phyloP scores from a whole-genome alignment of 179 eudicot genomes.

The Gypsophila paniculata region DNA sequence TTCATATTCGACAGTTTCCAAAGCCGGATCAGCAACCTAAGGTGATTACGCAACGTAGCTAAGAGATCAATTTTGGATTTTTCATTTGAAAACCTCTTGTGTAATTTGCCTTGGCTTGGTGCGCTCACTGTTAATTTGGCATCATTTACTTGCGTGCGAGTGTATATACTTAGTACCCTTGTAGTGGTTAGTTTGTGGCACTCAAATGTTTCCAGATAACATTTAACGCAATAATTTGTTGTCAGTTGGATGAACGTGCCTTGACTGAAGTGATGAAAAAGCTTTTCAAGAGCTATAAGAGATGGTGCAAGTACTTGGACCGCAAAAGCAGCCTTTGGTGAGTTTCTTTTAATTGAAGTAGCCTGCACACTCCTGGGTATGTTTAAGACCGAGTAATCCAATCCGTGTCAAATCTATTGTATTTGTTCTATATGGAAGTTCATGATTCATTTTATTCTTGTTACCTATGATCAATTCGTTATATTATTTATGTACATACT shows the following conservation, averaged over 20 bases:
- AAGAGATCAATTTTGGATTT: neutral
- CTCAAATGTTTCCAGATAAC: slow-evolving; percentile 1
- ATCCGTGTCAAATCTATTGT: neutral
- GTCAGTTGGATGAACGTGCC: slow-evolving; percentile 93
- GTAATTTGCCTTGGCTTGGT: too few relatives aligned
- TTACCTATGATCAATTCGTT: neutral
- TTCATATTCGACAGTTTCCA: slow-evolving; percentile 88
- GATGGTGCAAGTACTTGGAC: slow-evolving; percentile 98
- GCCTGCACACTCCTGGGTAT: neutral
- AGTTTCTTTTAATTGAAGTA: slow-evolving; percentile 25
- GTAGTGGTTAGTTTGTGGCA: neutral
- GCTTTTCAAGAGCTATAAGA: slow-evolving; percentile 96
- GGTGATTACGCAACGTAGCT: slow-evolving; percentile 37
- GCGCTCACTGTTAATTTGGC: too few relatives aligned
- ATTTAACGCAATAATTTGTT: slow-evolving; percentile 15
- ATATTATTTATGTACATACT: neutral
- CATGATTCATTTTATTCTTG: neutral
- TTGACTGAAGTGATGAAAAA: slow-evolving; percentile 92
- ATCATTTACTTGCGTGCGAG: neutral
- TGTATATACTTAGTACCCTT: neutral
- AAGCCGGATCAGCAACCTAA: slow-evolving; percentile 97
- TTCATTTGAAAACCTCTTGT: neutral
- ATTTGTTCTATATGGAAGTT: neutral
- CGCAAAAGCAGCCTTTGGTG: slow-evolving; percentile 99
- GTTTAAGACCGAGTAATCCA: neutral